Percentiles rank a stretch among this genome's conserved stretches.
phyloP scores from a whole-genome alignment of 176 grass and related monocot species.

The Zea luxurians region DNA sequence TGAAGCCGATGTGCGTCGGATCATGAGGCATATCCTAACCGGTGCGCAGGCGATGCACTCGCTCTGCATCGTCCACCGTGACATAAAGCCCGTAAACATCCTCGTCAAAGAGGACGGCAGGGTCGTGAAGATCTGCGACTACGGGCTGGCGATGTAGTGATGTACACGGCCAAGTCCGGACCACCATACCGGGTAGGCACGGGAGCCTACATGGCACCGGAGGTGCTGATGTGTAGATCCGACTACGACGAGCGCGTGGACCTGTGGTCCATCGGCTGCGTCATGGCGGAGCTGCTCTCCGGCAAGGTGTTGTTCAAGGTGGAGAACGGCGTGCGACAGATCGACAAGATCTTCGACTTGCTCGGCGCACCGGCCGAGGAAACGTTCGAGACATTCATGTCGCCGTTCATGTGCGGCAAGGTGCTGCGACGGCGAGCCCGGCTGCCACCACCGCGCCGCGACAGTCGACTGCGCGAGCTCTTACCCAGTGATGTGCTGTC shows the following conservation, averaged over 20 bases:
- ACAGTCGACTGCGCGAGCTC: background rate
- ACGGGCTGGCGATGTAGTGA: background rate
- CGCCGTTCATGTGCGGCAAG: background rate
- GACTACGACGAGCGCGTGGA: conserved; percentile 22
- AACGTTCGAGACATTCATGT: background rate
- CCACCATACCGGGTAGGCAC: background rate
- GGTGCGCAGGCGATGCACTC: conserved; percentile 13
- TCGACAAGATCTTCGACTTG: background rate
- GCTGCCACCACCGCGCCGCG: background rate
- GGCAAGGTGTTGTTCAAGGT: conserved; percentile 4
- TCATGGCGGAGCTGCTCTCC: conserved; percentile 25
- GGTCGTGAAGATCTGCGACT: conserved; percentile 38
- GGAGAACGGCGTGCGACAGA: background rate
- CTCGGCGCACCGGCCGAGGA: background rate
- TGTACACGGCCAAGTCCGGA: background rate
- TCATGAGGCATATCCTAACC: background rate
- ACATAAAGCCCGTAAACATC: conserved; percentile 44
- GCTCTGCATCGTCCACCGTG: conserved; percentile 35
- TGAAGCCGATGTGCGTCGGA: background rate
- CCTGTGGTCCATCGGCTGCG: conserved; percentile 12
- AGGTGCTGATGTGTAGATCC: background rate
- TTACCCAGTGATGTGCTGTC: background rate
- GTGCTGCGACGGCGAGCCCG: background rate
- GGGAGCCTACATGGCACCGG: conserved; percentile 1
- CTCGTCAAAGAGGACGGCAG: conserved; percentile 17